A percentile compares a stretch with the other conserved stretches of the same genome.
These are phyloP conservation scores for Coniochaeta hoffmannii DNA, from an alignment of 2,329 filamentous ascomycete species.

Conservation along the genomic window DNA sequence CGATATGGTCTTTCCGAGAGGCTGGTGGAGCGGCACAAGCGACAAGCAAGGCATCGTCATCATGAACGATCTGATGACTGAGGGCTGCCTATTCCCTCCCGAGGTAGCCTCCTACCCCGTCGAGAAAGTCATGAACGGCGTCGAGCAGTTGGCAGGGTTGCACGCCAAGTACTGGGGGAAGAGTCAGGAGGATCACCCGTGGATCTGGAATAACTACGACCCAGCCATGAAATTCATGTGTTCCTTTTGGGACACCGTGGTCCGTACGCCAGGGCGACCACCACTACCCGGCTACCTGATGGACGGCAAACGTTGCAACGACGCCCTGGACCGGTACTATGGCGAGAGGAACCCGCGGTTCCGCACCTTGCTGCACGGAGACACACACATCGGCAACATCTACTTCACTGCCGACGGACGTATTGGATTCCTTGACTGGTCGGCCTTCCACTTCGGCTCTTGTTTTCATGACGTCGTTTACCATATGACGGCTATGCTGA, in stretches of 20 bases:
- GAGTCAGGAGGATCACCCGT: slow-evolving; percentile 20
- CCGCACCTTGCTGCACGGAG: slow-evolving; percentile 33
- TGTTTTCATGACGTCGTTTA: slow-evolving; percentile 36
- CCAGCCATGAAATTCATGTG: slow-evolving; percentile 26
- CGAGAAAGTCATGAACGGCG: slow-evolving; percentile 24
- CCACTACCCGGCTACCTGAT: slow-evolving; percentile 28
- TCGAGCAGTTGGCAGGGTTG: slow-evolving; percentile 30
- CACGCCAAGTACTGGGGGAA: slow-evolving; percentile 31
- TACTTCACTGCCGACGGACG: slow-evolving; percentile 27
- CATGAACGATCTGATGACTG: slow-evolving; percentile 25
- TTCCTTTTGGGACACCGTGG: slow-evolving; percentile 20
- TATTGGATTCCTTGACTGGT: slow-evolving; percentile 35
- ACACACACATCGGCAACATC: slow-evolving; percentile 35
- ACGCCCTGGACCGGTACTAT: slow-evolving; percentile 28
- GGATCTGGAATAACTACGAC: slow-evolving; percentile 29
- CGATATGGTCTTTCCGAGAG: slow-evolving; percentile 24
- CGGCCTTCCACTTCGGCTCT: slow-evolving; percentile 30
- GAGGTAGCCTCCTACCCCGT: slow-evolving; percentile 23
- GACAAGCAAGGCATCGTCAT: slow-evolving; percentile 28
- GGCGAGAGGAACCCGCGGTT: slow-evolving; percentile 28
- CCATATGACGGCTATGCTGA: slow-evolving; percentile 29
- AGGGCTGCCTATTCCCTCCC: slow-evolving; percentile 26
- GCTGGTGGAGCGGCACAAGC: slow-evolving; percentile 27
- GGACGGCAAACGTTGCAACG: slow-evolving; percentile 24
- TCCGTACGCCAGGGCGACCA: slow-evolving; percentile 20